Percentiles rank a stretch among this genome's conserved stretches.
These are phyloP conservation scores for Gypsophila paniculata DNA, from an alignment of 179 eudicot genomes.

Conservation along the genomic window DNA sequence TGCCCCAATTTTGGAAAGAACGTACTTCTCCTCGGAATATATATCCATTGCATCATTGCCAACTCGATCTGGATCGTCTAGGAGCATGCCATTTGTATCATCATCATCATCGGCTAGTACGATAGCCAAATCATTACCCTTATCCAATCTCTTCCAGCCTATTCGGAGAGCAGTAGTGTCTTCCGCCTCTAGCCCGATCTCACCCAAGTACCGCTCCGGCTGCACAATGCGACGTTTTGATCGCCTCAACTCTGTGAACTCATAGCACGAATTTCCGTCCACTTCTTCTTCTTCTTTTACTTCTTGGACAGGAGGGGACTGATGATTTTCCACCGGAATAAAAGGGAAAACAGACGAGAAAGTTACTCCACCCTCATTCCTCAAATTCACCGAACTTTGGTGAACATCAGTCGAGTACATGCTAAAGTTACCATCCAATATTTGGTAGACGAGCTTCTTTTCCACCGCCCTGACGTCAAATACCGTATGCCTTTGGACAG, in stretches of 20 bases:
- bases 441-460: slow-evolving; percentile 59
- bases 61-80: slow-evolving; percentile 20
- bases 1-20: slow-evolving; percentile 17
- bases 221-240: slow-evolving; percentile 70
- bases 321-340: slow-evolving; percentile 22
- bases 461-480: slow-evolving; percentile 57
- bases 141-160: slow-evolving; percentile 49
- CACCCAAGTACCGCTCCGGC: slow-evolving; percentile 77
- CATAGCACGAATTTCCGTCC: slow-evolving; percentile 29
- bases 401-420: slow-evolving; percentile 26
- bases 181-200: slow-evolving; percentile 47
- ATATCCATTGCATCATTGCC: slow-evolving; percentile 18
- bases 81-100: slow-evolving; percentile 1
- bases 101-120: slow-evolving; percentile 30
- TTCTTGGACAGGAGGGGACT: slow-evolving; percentile 17
- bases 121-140: slow-evolving; percentile 42
- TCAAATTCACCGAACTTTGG: slow-evolving; percentile 53
- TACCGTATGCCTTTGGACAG: slow-evolving; percentile 50
- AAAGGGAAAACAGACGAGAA: slow-evolving; percentile 47
- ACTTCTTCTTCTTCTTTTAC: slow-evolving; percentile 26
- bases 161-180: slow-evolving; percentile 52
- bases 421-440: slow-evolving; percentile 42
- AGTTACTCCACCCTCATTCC: slow-evolving; percentile 41
- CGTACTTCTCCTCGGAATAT: slow-evolving; percentile 25
- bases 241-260: slow-evolving; percentile 54